phyloP scores from a whole-genome alignment of 2,329 filamentous ascomycete species.

The Hypocrella siamensis region DNA sequence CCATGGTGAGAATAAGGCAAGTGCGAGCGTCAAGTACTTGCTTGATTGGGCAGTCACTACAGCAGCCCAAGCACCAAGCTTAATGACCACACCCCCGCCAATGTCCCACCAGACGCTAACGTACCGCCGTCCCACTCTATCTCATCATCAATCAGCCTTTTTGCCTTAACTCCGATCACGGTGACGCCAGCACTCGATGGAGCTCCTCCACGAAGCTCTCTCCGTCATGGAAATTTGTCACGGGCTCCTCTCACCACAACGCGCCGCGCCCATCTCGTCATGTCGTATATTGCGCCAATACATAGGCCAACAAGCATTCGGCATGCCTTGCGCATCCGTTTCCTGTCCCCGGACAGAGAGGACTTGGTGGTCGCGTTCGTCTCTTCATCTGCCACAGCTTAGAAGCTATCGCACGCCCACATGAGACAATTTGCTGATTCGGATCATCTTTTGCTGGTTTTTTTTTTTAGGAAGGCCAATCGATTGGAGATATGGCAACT shows the following conservation, averaged over 20 bases:
- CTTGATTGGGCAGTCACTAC: too few species aligned
- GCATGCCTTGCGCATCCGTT: constrained; percentile 68
- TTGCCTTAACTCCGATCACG: background rate
- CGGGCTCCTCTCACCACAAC: background rate
- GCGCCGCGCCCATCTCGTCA: constrained; percentile 20
- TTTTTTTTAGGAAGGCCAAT: constrained; percentile 69
- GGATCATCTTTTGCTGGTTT: constrained; percentile 6
- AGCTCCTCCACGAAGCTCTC: constrained; percentile 13
- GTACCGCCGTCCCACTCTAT: too few species aligned
- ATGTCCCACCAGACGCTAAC: too few species aligned
- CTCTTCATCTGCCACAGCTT: constrained; percentile 1
- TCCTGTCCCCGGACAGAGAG: constrained; percentile 59
- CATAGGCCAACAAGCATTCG: constrained; percentile 84
- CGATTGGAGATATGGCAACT: constrained; percentile 71
- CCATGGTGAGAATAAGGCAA: too few species aligned
- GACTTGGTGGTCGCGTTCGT: constrained; percentile 78
- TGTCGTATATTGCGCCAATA: constrained; percentile 92
- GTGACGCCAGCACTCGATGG: too few species aligned
- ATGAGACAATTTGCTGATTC: too few species aligned
- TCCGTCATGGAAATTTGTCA: constrained; percentile 6
- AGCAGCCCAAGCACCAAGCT: too few species aligned
- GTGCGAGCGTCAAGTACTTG: too few species aligned
- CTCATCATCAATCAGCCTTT: too few species aligned
- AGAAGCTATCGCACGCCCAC: background rate
- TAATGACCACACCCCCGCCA: too few species aligned